These are phyloP conservation scores for Cercospora beticola DNA, from an alignment of 2,329 filamentous ascomycete genomes.

Conservation along the genomic window DNA sequence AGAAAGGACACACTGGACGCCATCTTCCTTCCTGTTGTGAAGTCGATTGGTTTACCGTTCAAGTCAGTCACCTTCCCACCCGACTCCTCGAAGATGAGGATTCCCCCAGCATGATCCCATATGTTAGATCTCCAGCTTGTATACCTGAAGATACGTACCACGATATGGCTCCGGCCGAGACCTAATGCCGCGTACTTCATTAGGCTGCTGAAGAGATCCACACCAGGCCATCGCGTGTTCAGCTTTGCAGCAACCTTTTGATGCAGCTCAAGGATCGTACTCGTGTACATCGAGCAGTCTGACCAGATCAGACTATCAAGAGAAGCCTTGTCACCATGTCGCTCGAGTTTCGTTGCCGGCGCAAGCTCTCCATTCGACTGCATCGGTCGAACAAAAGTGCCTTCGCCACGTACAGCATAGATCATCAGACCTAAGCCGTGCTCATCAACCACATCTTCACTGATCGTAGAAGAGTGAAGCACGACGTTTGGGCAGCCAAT, in stretches of 20 bases:
- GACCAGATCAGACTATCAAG: conserved; percentile 46
- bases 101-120: conserved; percentile 58
- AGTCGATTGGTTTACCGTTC: conserved; percentile 51
- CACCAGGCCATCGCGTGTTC: conserved; percentile 49
- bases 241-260: conserved; percentile 41
- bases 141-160: conserved; percentile 29
- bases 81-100: conserved; percentile 28
- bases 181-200: conserved; percentile 41
- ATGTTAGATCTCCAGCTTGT: conserved; percentile 36
- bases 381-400: conserved; percentile 40
- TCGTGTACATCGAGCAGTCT: conserved; percentile 46
- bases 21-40: conserved; percentile 35
- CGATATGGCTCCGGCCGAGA: conserved; percentile 24
- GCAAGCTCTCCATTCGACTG: conserved; percentile 20
- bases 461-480: conserved; percentile 45
- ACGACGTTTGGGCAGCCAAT: conserved; percentile 63
- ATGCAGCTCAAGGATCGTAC: conserved; percentile 42
- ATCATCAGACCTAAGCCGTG: conserved; percentile 50
- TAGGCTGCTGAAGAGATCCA: conserved; percentile 54
- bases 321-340: conserved; percentile 26
- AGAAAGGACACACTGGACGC: conserved; percentile 21
- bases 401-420: conserved; percentile 50
- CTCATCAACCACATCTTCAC: conserved; percentile 48
- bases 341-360: conserved; percentile 18
- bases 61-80: conserved; percentile 54